phyloP scores from a whole-genome alignment of 2,329 filamentous ascomycete species.

The Daldinia eschscholtzii region DNA sequence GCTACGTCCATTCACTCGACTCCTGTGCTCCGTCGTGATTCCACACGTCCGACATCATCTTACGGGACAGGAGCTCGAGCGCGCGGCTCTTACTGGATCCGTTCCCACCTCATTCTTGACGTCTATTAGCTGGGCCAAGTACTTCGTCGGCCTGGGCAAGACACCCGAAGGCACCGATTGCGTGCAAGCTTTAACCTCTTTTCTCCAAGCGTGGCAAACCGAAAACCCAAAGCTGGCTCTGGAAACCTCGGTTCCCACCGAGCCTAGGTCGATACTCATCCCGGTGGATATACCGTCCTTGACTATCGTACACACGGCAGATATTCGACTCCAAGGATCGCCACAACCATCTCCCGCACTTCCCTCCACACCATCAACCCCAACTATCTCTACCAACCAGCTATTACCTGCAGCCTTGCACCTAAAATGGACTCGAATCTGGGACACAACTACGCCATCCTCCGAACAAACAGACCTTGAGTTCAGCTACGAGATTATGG shows the following conservation, averaged over 20 bases:
- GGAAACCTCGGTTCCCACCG: conserved; percentile 50
- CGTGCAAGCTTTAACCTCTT: conserved; percentile 49
- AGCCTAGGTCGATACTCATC: conserved; percentile 78
- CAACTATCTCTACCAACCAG: conserved; percentile 71
- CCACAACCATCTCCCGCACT: conserved; percentile 47
- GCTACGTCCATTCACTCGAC: conserved; percentile 61
- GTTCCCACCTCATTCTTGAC: conserved; percentile 64
- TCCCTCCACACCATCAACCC: conserved; percentile 40
- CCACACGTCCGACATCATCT: conserved; percentile 60
- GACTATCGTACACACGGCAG: conserved; percentile 84
- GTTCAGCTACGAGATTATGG: conserved; percentile 86
- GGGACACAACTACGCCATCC: conserved; percentile 64
- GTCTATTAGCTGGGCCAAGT: conserved; percentile 61
- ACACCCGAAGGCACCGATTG: conserved; percentile 54
- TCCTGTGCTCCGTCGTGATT: conserved; percentile 61
- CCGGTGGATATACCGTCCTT: conserved; percentile 90
- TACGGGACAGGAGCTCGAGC: conserved; percentile 67
- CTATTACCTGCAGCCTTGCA: conserved; percentile 73
- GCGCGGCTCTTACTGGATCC: conserved; percentile 65
- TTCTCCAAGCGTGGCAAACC: conserved; percentile 57
- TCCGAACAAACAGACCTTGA: conserved; percentile 65
- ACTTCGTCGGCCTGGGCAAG: conserved; percentile 64
- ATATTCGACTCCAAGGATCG: conserved; percentile 66
- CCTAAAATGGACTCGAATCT: conserved; percentile 72
- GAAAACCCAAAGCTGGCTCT: conserved; percentile 53